Conservation (phyloP, 2,329 filamentous ascomycete species). For the Beauveria australis region DNA sequence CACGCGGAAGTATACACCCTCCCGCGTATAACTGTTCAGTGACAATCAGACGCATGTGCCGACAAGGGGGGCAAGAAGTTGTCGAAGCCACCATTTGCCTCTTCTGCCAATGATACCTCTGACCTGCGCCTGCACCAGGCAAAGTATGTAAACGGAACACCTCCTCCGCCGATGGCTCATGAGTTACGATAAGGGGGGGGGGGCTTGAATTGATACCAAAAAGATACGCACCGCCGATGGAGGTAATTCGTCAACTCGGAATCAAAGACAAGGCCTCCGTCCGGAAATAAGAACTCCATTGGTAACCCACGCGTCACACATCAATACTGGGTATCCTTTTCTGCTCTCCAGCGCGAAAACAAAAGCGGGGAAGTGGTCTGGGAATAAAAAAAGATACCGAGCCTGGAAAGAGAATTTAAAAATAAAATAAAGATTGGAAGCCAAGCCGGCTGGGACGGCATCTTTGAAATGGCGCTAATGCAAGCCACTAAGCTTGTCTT, state of each 20-base stretch:
- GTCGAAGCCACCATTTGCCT: too few relatives aligned
- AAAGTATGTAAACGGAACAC: too few relatives aligned
- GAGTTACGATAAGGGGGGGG: too few relatives aligned
- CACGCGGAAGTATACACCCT: too few relatives aligned
- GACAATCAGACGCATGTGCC: too few relatives aligned
- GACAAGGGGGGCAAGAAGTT: too few relatives aligned
- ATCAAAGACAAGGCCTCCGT: not conserved
- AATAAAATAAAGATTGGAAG: slow-evolving; percentile 5
- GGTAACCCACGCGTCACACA: too few relatives aligned
- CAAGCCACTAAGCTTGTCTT: slow-evolving; percentile 13
- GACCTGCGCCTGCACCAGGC: too few relatives aligned
- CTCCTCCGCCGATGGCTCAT: too few relatives aligned
- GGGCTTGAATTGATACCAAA: too few relatives aligned
- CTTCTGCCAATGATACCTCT: too few relatives aligned
- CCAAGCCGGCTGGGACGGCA: slow-evolving; percentile 34
- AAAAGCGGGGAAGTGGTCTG: not conserved
- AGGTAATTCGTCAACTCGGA: not conserved
- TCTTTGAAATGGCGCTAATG: slow-evolving; percentile 23
- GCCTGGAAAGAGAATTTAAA: not conserved
- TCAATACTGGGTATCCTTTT: not conserved
- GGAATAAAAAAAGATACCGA: not conserved
- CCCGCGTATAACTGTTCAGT: too few relatives aligned
- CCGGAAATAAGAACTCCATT: not conserved
- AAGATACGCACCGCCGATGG: not conserved
- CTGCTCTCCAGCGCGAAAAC: not conserved